Percentiles rank a stretch among this genome's conserved stretches.
Conservation (phyloP, 1,284 basidiomycete species). For the Nidula niveotomentosa region DNA sequence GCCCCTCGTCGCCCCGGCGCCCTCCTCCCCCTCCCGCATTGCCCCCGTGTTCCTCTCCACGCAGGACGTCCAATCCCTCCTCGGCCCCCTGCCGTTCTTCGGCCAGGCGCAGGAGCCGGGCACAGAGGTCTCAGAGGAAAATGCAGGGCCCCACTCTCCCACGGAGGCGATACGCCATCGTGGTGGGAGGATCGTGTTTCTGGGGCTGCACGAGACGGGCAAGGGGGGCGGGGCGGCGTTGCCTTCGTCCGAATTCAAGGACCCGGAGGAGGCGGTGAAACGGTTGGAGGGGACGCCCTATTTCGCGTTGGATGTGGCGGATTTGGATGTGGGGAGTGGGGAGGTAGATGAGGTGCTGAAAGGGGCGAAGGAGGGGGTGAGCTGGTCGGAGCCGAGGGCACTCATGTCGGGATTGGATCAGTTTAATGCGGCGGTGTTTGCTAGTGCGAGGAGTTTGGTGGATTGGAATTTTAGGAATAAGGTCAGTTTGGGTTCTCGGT, state of each 20-base stretch:
- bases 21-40: slow-evolving; percentile 21
- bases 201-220: slow-evolving; percentile 78
- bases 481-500: slow-evolving; percentile 34
- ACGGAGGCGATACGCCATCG: slow-evolving; percentile 69
- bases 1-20: slow-evolving; percentile 47
- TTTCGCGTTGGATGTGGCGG: slow-evolving; percentile 76
- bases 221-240: slow-evolving; percentile 43
- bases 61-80: slow-evolving; percentile 51
- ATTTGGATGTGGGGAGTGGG: slow-evolving; percentile 39
- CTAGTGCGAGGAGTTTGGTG: slow-evolving; percentile 74
- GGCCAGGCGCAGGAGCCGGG: slow-evolving; percentile 62
- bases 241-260: slow-evolving; percentile 62
- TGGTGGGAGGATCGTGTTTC: slow-evolving; percentile 46
- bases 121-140: slow-evolving; percentile 35
- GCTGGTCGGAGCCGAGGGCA: slow-evolving; percentile 71
- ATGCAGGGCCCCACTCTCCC: slow-evolving; percentile 33
- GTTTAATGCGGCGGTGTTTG: slow-evolving; percentile 74
- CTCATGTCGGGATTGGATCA: slow-evolving; percentile 53
- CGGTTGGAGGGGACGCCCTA: slow-evolving; percentile 75
- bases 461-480: slow-evolving; percentile 92
- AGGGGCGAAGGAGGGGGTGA: slow-evolving; percentile 38
- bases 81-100: slow-evolving; percentile 55
- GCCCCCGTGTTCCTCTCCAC: slow-evolving; percentile 54
- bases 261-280: slow-evolving; percentile 43
- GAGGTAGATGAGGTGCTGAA: slow-evolving; percentile 45